Evolutionary conservation across 2,329 filamentous ascomycete genomes (phyloP), one percentile per base, ranked within the genome.

Genomic region (Neoscytalidium dimidiatum): DNA sequence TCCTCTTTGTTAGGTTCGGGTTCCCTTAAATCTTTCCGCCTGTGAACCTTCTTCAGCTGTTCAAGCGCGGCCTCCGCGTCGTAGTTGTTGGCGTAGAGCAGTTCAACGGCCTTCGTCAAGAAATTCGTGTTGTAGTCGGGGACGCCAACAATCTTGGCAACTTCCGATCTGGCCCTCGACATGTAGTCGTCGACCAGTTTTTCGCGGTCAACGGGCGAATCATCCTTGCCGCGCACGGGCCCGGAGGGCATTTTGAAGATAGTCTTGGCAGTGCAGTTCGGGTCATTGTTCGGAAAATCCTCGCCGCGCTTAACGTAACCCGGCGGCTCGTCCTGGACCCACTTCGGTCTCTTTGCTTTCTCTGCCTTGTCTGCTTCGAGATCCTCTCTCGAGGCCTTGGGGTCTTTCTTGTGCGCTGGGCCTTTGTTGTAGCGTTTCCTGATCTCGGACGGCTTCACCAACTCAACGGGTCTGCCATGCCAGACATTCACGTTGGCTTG

Each of bases 291-390:
- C 1, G 85, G 85, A 74, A 86, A 82, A 74, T 98, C 94, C 70
- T 94, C 91, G 28, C 95, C 95, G 66, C 95, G 90, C 60, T 85
- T 85, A 19, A 96, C 85, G 74, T 96, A 99, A 6, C 95, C 95
- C 3, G 86, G 80, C 0, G 95, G 95, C 75, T 95, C 92, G 71
- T 98, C 95, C 81, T 96, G 89, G 33, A 98, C 85, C 92, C 93
- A 97, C 77, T 94, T 95, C 0, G 94, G 94, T 21, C 94, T 89
- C 68, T 90, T 92, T 64, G 93, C 92, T 67, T 89, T 88, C 69
- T 89, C 88, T 44, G 88, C 84, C 70, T 91, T 94, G 69, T 97
- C 92, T 7, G 90, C 90, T 77, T 97, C 94, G 6, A 93, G 82
- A 2, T 90, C 89, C 70, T 97, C 94, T 75, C 95, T 96, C 28